Evolutionary conservation across 352 stramenopile genomes (phyloP).

Genomic region (Pythium coloratum): DNA sequence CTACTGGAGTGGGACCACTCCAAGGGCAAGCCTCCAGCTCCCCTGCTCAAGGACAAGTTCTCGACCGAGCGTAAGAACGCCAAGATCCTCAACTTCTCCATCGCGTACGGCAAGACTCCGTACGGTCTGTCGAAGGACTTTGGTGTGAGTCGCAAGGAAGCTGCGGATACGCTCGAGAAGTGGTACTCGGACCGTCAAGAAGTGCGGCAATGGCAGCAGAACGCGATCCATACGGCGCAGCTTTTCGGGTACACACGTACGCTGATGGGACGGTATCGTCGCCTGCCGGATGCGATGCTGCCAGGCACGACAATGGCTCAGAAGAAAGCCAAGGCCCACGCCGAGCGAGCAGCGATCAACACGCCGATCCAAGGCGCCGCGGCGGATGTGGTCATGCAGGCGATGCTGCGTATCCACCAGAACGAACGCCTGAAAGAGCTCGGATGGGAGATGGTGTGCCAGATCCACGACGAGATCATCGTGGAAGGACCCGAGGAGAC

Average conservation of each 20-base stretch:
- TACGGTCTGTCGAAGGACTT: conserved; percentile 94
- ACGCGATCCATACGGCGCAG: conserved; percentile 89
- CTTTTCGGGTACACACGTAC: conserved; percentile 91
- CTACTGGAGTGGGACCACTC: conserved; percentile 97
- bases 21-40: conserved; percentile 89
- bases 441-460: conserved; percentile 98
- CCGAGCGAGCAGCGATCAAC: conserved; percentile 97
- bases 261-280: conserved; percentile 97
- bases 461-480: conserved; percentile 99
- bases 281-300: conserved; percentile 93
- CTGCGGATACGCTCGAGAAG: conserved; percentile 87
- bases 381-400: conserved; percentile 99
- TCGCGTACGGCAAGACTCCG: conserved; percentile 99
- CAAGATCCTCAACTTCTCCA: conserved; percentile 99
- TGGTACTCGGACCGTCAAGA: conserved; percentile 96
- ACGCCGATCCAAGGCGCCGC: conserved; percentile 98
- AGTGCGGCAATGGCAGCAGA: conserved; percentile 92
- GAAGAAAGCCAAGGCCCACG: conserved; percentile 84
- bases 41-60: conserved; percentile 98
- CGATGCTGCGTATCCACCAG: conserved; percentile 98
- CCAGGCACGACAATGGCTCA: conserved; percentile 48
- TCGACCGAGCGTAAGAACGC: conserved; percentile 96
- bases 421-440: conserved; percentile 91
- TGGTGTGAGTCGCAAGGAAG: conserved; percentile 77
- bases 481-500: conserved; percentile 98